Evolutionary conservation across 495 filamentous ascomycete species (phyloP), one percentile per base, ranked within the genome.

Genomic region (Aspergillus avenaceus): DNA sequence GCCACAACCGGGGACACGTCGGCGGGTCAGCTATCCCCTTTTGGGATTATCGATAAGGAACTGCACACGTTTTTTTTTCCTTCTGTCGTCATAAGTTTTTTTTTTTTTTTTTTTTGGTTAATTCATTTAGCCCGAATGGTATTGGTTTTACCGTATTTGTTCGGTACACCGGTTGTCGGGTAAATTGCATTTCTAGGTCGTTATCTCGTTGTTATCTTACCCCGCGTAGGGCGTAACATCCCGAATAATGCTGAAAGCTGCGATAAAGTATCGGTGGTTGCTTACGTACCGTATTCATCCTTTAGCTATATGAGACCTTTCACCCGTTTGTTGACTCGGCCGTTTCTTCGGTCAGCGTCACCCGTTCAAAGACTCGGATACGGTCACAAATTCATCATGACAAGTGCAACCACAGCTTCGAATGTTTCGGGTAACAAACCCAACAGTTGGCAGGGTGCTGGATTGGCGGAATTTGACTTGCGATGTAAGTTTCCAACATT

Each of bases 381-480:
- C 36, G 23, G 34, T 21, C 49, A 43, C n/a, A 65, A 50, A 28
- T 22, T 56, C 11, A 5, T 48, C 16, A 61, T 67, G 54, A 60
- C 64, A 14, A 65, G 57, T 22, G 43, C 64, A 14, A 60, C 64
- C 27, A 65, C 60, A 19, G 38, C 31, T 5, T 52, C 57, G 22
- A 41, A 54, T 43, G 59, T 40, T 12, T 26, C 37, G 9, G 51
- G 56, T 47, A 49, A 49, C 53, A 68, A 60, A 45, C 46, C 59
- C 24, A 80, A 59, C 53, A 69, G 74, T 43, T 86, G 83, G 83
- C 71, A 79, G 8, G 67, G 70, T 14, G 75, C 78, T n/a, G 80
- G 81, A 0, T 82, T 82, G 0, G 81, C 84, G 3, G 79, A 81
- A 41, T 85, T 82, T 59, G 85, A 88, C 50, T 76, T 88, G 52